A percentile compares a stretch with the other conserved stretches of the same genome.
Evolutionary conservation across 495 filamentous ascomycete genomes (phyloP).

Genomic region (Lepraria neglecta): DNA sequence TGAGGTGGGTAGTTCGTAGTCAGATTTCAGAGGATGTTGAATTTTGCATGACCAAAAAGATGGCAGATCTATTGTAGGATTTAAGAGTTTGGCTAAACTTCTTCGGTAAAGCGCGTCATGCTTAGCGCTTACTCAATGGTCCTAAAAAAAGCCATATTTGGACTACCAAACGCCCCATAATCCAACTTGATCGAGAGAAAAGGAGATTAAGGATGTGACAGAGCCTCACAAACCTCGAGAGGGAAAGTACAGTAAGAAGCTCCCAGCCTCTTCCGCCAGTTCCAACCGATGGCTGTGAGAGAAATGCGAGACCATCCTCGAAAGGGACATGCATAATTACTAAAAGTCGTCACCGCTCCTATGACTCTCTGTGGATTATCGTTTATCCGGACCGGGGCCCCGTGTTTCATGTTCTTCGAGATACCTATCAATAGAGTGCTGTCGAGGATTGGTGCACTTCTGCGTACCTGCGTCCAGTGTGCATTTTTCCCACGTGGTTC

Average conservation of each 20-base stretch:
- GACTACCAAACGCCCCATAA: background rate
- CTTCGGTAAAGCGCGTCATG: background rate
- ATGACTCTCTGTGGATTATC: background rate
- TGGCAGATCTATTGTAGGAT: constrained; percentile 12
- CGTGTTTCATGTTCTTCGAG: too few species aligned
- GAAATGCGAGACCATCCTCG: background rate
- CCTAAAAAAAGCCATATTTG: constrained; percentile 3
- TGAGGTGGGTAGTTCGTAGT: background rate
- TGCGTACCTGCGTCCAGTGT: too few species aligned
- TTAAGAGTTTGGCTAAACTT: background rate
- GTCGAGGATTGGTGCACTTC: background rate
- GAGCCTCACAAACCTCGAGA: background rate
- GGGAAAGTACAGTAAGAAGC: background rate
- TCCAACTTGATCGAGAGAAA: background rate
- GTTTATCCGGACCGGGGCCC: too few species aligned
- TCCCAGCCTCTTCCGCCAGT: background rate
- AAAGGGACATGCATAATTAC: background rate
- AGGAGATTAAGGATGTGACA: background rate
- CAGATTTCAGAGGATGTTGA: constrained; percentile 1
- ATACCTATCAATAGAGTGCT: constrained; percentile 5
- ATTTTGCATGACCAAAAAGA: background rate
- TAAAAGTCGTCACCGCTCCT: background rate
- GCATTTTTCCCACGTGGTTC: background rate
- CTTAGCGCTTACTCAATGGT: constrained; percentile 11
- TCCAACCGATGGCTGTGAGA: background rate